phyloP scores from a whole-genome alignment of 345 rosid genomes.

The Hypericum perforatum region DNA sequence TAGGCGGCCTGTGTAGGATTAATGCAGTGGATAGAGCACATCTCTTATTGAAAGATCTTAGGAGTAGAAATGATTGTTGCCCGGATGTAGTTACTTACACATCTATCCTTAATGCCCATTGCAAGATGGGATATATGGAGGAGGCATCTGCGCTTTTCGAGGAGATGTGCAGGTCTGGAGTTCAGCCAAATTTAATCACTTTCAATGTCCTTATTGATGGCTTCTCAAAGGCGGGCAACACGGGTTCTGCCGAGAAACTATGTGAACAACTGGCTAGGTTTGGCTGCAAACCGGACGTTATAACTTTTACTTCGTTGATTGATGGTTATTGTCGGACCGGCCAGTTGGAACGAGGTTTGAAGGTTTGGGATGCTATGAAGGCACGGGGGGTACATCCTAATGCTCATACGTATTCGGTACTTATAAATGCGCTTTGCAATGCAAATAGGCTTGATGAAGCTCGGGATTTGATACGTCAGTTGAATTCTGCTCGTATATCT shows the following conservation, averaged over 20 bases:
- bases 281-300: slow-evolving; percentile 52
- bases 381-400: slow-evolving; percentile 47
- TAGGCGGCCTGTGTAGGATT: slow-evolving; percentile 56
- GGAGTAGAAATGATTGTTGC: slow-evolving; percentile 22
- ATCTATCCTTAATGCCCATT: slow-evolving; percentile 58
- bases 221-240: slow-evolving; percentile 57
- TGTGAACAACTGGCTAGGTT: slow-evolving; percentile 40
- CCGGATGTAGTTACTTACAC: slow-evolving; percentile 68
- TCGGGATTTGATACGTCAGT: slow-evolving; percentile 45
- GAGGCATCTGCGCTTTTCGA: slow-evolving; percentile 46
- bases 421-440: slow-evolving; percentile 66
- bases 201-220: slow-evolving; percentile 80
- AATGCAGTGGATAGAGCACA: slow-evolving; percentile 45
- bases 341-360: slow-evolving; percentile 43
- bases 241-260: slow-evolving; percentile 37
- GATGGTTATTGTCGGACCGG: slow-evolving; percentile 84
- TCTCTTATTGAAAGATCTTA: slow-evolving; percentile 38
- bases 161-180: slow-evolving; percentile 50
- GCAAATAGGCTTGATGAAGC: slow-evolving; percentile 67
- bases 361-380: slow-evolving; percentile 61
- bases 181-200: slow-evolving; percentile 46
- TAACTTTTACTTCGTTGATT: slow-evolving; percentile 72
- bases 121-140: slow-evolving; percentile 58
- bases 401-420: slow-evolving; percentile 55
- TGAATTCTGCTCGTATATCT: slow-evolving; percentile 34